Base-by-base conservation (phyloP, 1,139 yeast species). In the Candida mesenterica region DNA sequence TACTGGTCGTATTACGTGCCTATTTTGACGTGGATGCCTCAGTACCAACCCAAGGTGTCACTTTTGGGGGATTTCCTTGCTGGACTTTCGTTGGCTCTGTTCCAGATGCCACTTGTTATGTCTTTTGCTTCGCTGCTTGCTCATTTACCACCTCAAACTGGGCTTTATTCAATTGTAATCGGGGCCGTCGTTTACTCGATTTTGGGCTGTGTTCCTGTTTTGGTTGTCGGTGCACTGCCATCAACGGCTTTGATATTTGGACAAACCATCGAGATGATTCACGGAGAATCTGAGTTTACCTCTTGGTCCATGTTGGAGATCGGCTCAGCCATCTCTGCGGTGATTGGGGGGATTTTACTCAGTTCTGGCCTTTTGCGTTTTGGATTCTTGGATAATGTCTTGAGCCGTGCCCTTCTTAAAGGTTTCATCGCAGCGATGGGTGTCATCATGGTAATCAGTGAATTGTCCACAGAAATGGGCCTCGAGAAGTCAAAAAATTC, bases 361-460 rank as follows among this genome's bases (percentile, higher is more conserved):
- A 62, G 52, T 2, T 45, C 59, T 20, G 68, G 68, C 1, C 34
- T 62, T 5, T 45, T 55, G 15, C 38, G 67, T 14, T 48, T 59
- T 24, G 68, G 68, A 1, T 62, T 59, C 39, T 45, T 62, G 32
- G 65, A 59, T 40, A 61, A 52, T 32, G 59, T 62, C 12, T 48
- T 62, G 30, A 56, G 62, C 20, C 45, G 67, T 23, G 59, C 67
- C 1, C 43, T 62, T 13, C 43, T 62, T 9, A 62, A 61, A 37
- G 68, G 68, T 1, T 62, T 62, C 30, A 44, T 62, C 13, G 66
- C 62, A 2, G 67, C 67, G 13, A 59, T 62, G 62, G 68, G 67
- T 5, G 40, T 58, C 8, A 57, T 62, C 23, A 62, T 62, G 66
- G 60, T 62, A 22, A 45, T 57, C 12, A 61, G 54, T 39, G 64